Percentiles rank a stretch among this genome's conserved stretches.
phyloP scores from a whole-genome alignment of 2,329 filamentous ascomycete species.

The Fusarium transvaalense region DNA sequence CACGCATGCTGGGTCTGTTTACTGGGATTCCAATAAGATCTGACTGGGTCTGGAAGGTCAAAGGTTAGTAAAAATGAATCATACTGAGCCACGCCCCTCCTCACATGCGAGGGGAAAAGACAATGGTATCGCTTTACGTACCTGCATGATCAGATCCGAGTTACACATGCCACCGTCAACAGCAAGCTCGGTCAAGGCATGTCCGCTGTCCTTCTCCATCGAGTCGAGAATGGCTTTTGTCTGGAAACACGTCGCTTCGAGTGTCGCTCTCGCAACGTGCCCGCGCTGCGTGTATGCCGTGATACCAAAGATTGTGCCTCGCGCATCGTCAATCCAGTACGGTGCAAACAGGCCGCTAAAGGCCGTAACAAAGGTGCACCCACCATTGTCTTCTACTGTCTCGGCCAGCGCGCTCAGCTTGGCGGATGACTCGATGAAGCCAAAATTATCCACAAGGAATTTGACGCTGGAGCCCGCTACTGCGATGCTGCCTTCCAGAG shows the following conservation, averaged over 20 bases:
- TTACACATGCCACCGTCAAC: constrained; percentile 90
- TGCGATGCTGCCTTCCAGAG: constrained; percentile 81
- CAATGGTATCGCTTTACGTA: constrained; percentile 38
- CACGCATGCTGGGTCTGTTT: constrained; percentile 82
- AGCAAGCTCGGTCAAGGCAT: constrained; percentile 76
- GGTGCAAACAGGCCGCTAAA: constrained; percentile 86
- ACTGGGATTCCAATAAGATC: constrained; percentile 85
- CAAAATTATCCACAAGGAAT: constrained; percentile 71
- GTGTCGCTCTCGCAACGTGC: constrained; percentile 82
- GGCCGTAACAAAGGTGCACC: constrained; percentile 81
- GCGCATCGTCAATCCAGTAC: constrained; percentile 87
- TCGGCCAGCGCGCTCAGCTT: constrained; percentile 62
- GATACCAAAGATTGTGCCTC: constrained; percentile 83
- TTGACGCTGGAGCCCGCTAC: constrained; percentile 83
- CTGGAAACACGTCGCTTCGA: constrained; percentile 86
- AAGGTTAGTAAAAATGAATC: constrained; percentile 4
- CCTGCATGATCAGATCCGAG: constrained; percentile 82
- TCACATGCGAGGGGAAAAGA: neutral
- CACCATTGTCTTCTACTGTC: constrained; percentile 75
- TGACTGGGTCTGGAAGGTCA: constrained; percentile 71
- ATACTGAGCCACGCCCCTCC: neutral
- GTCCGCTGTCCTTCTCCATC: constrained; percentile 85
- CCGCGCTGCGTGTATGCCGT: constrained; percentile 81
- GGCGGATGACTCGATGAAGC: constrained; percentile 64
- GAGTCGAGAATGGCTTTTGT: constrained; percentile 85